These are phyloP conservation scores for Acanthamoeba sp. DNA, from an alignment of 208 protist species.

Conservation along the genomic window DNA sequence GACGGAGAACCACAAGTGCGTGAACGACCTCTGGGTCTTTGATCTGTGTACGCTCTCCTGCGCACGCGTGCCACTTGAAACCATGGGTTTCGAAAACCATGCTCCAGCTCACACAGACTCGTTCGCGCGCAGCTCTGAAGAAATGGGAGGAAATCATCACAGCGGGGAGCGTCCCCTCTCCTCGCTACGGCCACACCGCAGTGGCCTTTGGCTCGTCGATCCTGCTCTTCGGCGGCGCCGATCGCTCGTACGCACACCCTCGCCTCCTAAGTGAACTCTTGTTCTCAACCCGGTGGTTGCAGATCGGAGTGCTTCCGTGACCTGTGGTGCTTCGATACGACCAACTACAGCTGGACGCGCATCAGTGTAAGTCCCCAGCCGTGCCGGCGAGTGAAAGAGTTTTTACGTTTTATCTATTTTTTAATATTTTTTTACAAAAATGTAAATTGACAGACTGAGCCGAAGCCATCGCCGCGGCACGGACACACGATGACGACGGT, in stretches of 20 bases:
- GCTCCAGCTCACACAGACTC: too few relatives aligned
- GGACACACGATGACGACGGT: conserved; percentile 68
- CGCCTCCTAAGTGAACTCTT: background rate
- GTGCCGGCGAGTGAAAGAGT: too few relatives aligned
- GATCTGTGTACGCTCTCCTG: conserved; percentile 15
- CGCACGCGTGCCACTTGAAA: background rate
- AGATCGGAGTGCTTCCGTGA: conserved; percentile 46
- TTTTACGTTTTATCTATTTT: background rate
- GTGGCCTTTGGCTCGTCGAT: conserved; percentile 59
- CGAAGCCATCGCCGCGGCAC: conserved; percentile 50
- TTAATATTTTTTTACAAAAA: too few relatives aligned
- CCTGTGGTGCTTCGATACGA: conserved; percentile 61
- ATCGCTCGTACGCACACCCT: background rate
- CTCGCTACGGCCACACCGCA: conserved; percentile 41
- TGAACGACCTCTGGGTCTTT: conserved; percentile 62
- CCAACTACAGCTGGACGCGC: background rate
- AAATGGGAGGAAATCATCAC: conserved; percentile 4
- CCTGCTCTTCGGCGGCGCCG: conserved; percentile 46
- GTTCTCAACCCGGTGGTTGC: background rate
- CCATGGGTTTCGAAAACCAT: too few relatives aligned
- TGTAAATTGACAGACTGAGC: background rate
- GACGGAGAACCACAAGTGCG: conserved; percentile 51
- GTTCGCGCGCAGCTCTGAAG: background rate
- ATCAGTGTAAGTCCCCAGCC: background rate
- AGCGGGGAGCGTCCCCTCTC: background rate